Evolutionary conservation across 2,329 filamentous ascomycete species (phyloP), one percentile per base, ranked within the genome.

Genomic region (Pseudopithomyces maydicus): DNA sequence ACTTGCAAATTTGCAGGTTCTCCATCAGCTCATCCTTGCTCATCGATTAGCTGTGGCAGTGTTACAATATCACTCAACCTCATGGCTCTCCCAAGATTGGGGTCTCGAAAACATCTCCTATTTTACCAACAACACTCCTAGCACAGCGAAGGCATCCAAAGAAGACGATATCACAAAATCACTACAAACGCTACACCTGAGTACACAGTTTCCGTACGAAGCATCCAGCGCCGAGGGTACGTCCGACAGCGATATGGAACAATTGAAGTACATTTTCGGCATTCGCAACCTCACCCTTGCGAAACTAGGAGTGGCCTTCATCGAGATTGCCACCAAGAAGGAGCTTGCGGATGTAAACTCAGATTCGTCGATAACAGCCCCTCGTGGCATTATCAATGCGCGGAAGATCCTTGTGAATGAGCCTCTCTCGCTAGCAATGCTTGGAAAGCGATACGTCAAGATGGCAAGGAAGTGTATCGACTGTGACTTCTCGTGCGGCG

Each of bases 281-380:
- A 59, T 59, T 39, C 54, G 54, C 6, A 59, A 59, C 23, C 51
- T 59, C 17, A 54, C 50, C 2, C 51, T 59, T 5, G 57, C 57
- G 2, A 54, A 57, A 41, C 42, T 59, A 14, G 57, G 57, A 1
- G 50, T 59, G 3, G 54, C 57, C 14, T 39, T 59, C 19, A 51
- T 59, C 8, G 57, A 59, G 43, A 57, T 59, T 17, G 49, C 44
- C 23, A 26, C 36, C 41, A 54, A 57, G 23, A 19, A 51, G 20
- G 51, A 54, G n/a, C 51, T 54, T 23, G 22, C 17, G 12, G 50
- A 23, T 39, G 20, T 50, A 32, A 35, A 48, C 12, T 39, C 36
- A 3, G 41, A 52, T 15, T 15, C 41, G 10, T 53, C 43, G 5
- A 17, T 39, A 20, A 2, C 11, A 23, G 17, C 17, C 17, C 29